Percentiles rank a stretch among this genome's conserved stretches.
phyloP scores from a whole-genome alignment of 345 rosid species.

The Nephelium lappaceum region DNA sequence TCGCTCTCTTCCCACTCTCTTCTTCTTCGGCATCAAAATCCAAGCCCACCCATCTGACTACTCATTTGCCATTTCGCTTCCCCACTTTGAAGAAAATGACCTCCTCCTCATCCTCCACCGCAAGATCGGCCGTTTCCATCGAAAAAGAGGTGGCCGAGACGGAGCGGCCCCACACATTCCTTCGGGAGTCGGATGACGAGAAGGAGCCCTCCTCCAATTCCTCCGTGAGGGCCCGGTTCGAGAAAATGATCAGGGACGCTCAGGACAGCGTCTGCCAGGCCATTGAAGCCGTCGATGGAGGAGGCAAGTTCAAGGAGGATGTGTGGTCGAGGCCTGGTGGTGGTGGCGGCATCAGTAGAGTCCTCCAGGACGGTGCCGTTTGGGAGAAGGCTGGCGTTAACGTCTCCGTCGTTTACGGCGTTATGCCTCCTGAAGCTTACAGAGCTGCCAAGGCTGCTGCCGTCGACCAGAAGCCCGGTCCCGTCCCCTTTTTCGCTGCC shows the following conservation, averaged over 20 bases:
- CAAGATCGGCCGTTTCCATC: conserved; percentile 55
- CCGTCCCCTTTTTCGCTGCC: conserved; percentile 90
- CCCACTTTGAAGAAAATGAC: background rate
- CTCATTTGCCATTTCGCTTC: conserved; percentile 9
- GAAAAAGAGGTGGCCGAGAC: conserved; percentile 65
- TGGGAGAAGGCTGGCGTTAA: conserved; percentile 98
- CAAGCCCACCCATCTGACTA: background rate
- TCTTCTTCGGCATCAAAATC: background rate
- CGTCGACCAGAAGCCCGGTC: conserved; percentile 75
- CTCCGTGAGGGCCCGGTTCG: conserved; percentile 75
- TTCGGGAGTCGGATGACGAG: conserved; percentile 63
- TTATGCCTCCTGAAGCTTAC: conserved; percentile 99
- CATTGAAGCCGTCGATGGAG: conserved; percentile 64
- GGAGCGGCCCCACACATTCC: conserved; percentile 78
- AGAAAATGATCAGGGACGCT: conserved; percentile 80
- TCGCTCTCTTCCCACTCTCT: conserved; percentile 16
- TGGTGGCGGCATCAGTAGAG: conserved; percentile 98
- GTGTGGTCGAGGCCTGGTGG: conserved; percentile 99
- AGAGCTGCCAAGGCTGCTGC: conserved; percentile 83
- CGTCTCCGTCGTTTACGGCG: conserved; percentile 92
- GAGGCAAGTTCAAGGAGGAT: conserved; percentile 86
- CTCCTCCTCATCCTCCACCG: conserved; percentile 4
- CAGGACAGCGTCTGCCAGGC: conserved; percentile 83
- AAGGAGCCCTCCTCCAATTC: conserved; percentile 24
- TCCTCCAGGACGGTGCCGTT: conserved; percentile 85